These are phyloP conservation scores for Blastobotrys attinorum DNA, from an alignment of 805 yeast species.

Conservation along the genomic window DNA sequence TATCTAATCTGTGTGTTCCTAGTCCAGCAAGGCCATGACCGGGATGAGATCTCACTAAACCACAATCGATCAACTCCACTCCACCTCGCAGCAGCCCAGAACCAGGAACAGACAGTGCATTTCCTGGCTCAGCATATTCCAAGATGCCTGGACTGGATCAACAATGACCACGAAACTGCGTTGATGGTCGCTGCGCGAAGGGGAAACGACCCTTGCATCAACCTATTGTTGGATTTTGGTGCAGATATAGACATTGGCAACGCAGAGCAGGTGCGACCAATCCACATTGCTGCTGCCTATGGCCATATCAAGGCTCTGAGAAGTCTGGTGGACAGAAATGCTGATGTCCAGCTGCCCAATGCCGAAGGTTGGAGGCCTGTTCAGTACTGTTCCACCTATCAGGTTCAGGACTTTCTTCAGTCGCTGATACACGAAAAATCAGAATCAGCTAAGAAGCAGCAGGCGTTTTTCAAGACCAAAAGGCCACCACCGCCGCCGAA, in stretches of 20 bases:
- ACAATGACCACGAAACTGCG: conserved; percentile 36
- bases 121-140: conserved; percentile 61
- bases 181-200: conserved; percentile 58
- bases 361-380: conserved; percentile 56
- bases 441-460: conserved; percentile 11
- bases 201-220: conserved; percentile 57
- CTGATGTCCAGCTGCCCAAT: conserved; percentile 44
- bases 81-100: conserved; percentile 58
- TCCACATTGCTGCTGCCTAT: conserved; percentile 73
- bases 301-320: conserved; percentile 54
- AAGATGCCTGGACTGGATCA: conserved; percentile 48
- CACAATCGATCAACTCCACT: conserved; percentile 55
- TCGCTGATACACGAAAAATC: conserved; percentile 19
- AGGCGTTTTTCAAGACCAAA: conserved; percentile 8
- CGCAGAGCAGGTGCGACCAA: conserved; percentile 67
- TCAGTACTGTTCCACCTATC: conserved; percentile 50
- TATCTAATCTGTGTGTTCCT: conserved; percentile 55
- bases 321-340: conserved; percentile 42
- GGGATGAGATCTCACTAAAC: conserved; percentile 41
- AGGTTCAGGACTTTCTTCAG: conserved; percentile 38
- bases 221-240: conserved; percentile 60
- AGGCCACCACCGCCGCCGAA: conserved; percentile 1
- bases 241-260: conserved; percentile 72
- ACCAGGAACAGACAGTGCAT: conserved; percentile 67
- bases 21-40: conserved; percentile 50